These are phyloP conservation scores for Sporisorium sorghi DNA, from an alignment of 1,284 basidiomycete genomes.

Conservation along the genomic window DNA sequence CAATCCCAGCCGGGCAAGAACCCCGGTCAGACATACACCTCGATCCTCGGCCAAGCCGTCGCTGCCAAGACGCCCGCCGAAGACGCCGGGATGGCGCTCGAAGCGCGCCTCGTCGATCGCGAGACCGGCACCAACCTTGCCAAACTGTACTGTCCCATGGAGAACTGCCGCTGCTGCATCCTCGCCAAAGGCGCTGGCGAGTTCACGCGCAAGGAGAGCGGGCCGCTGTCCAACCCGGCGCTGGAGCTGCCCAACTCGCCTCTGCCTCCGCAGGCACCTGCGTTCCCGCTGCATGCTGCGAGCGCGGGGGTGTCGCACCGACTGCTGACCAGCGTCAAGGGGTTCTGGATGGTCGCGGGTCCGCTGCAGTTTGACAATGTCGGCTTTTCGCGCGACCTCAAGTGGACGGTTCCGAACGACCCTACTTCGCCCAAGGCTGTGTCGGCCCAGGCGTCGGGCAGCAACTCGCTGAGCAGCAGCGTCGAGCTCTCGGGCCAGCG, in stretches of 20 bases:
- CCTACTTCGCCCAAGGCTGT: slow-evolving; percentile 8
- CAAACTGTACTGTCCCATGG: slow-evolving; percentile 64
- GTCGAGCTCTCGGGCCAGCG: slow-evolving; percentile 9
- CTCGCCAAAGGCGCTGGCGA: slow-evolving; percentile 53
- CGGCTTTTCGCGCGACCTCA: slow-evolving; percentile 62
- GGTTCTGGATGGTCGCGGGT: slow-evolving; percentile 60
- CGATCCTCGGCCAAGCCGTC: slow-evolving; percentile 64
- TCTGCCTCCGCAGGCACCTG: slow-evolving; percentile 39
- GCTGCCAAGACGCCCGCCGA: slow-evolving; percentile 66
- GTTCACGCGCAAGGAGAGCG: slow-evolving; percentile 61
- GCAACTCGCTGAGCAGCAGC: slow-evolving; percentile 14
- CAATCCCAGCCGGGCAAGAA: slow-evolving; percentile 45
- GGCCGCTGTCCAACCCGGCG: slow-evolving; percentile 53
- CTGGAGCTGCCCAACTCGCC: slow-evolving; percentile 54
- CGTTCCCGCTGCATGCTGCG: slow-evolving; percentile 35
- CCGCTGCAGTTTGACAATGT: slow-evolving; percentile 67
- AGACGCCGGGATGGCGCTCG: slow-evolving; percentile 62
- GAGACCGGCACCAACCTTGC: slow-evolving; percentile 55
- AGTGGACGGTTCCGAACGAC: slow-evolving; percentile 52
- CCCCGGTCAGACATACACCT: slow-evolving; percentile 50
- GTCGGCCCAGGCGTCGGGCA: not conserved
- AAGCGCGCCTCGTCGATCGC: slow-evolving; percentile 64
- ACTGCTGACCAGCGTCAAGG: slow-evolving; percentile 45
- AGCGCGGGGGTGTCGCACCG: slow-evolving; percentile 21
- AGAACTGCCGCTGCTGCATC: slow-evolving; percentile 62